Conservation (phyloP, 2,329 filamentous ascomycete genomes). For the Fusarium setosum region DNA sequence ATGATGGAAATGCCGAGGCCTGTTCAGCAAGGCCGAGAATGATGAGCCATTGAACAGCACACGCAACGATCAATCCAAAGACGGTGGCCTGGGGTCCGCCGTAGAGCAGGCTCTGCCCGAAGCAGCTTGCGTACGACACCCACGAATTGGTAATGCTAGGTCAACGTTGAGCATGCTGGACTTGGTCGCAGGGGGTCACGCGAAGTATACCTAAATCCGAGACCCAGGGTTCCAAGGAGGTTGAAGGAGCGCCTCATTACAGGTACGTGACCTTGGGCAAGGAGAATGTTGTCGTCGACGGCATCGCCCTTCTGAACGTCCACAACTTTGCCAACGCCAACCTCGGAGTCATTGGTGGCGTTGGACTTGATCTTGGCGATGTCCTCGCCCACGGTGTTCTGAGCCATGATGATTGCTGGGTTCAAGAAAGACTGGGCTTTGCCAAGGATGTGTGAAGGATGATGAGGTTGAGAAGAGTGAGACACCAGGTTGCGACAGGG, state of each 20-base stretch:
- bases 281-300: slow-evolving; percentile 25
- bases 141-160: slow-evolving; percentile 32
- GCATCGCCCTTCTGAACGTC: neutral
- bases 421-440: neutral
- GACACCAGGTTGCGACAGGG: neutral
- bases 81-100: slow-evolving; percentile 29
- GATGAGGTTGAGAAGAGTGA: neutral
- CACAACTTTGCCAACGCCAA: slow-evolving; percentile 2
- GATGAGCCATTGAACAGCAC: slow-evolving; percentile 30
- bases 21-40: slow-evolving; percentile 30
- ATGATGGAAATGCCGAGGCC: slow-evolving; percentile 28
- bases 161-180: neutral
- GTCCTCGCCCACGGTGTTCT: slow-evolving; percentile 3
- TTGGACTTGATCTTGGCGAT: slow-evolving; percentile 8
- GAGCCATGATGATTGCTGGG: neutral
- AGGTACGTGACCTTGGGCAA: slow-evolving; percentile 27
- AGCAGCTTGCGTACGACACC: slow-evolving; percentile 28
- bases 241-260: slow-evolving; percentile 26
- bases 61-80: slow-evolving; percentile 30
- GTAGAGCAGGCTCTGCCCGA: slow-evolving; percentile 25
- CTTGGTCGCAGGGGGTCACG: neutral
- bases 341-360: slow-evolving; percentile 3
- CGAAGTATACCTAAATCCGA: slow-evolving; percentile 16
- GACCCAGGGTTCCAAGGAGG: slow-evolving; percentile 21
- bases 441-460: neutral